Evolutionary conservation across 805 yeast genomes (phyloP).

Genomic region (Phaffomyces opuntiae): DNA sequence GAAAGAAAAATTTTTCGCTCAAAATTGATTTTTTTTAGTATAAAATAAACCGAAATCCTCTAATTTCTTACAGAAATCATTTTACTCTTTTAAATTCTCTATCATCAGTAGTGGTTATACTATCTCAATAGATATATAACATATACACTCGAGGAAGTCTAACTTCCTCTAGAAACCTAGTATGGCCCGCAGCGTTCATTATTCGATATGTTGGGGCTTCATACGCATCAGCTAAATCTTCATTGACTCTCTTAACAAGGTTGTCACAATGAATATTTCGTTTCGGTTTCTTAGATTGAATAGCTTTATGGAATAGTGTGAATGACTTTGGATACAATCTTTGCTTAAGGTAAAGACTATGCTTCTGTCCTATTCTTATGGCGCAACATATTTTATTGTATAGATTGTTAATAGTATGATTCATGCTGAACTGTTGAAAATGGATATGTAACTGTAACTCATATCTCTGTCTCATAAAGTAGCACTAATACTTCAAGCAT

Average conservation of each 20-base stretch:
- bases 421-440: neutral
- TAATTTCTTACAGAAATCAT: constrained; percentile 5
- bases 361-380: constrained; percentile 22
- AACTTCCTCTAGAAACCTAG: constrained; percentile 23
- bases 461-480: too few relatives aligned
- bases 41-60: constrained; percentile 26
- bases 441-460: neutral
- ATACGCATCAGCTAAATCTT: constrained; percentile 57
- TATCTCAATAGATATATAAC: constrained; percentile 62
- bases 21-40: constrained; percentile 10
- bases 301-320: constrained; percentile 24
- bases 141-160: constrained; percentile 25
- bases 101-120: constrained; percentile 82
- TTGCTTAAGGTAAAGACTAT: constrained; percentile 19
- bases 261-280: constrained; percentile 67
- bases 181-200: constrained; percentile 19
- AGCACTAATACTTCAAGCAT: too few relatives aligned
- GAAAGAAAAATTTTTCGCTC: neutral
- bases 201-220: constrained; percentile 19
- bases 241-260: constrained; percentile 68
- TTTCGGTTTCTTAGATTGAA: constrained; percentile 64
- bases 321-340: constrained; percentile 11
- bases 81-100: constrained; percentile 14
- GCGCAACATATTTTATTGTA: constrained; percentile 18
- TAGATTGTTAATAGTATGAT: constrained; percentile 1